Evolutionary conservation across 75 land plant genomes (phyloP).

Genomic region (Ceratopteris richardii): DNA sequence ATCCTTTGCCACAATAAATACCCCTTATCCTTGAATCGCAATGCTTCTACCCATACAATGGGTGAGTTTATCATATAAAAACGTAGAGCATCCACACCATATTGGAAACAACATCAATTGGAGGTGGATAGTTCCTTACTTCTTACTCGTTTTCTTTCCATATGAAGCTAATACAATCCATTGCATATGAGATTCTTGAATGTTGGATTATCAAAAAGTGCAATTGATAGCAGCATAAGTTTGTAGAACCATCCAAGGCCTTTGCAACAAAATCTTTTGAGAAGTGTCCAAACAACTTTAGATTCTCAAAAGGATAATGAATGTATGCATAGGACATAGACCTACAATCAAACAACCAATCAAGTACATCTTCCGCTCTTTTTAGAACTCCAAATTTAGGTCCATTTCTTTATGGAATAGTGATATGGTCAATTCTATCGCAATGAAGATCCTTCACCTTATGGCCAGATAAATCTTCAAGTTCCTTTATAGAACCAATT

Average conservation of each 20-base stretch:
- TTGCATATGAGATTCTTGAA: conserved; percentile 95
- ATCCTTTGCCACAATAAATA: conserved; percentile 85
- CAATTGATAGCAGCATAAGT: conserved; percentile 95
- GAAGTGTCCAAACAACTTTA: conserved; percentile 80
- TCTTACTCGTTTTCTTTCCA: conserved; percentile 99
- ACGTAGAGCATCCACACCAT: conserved; percentile 99
- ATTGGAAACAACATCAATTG: conserved; percentile 72
- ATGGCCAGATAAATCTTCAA: conserved; percentile 81
- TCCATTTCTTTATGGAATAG: conserved; percentile 85
- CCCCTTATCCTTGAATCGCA: conserved; percentile 83
- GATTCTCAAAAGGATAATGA: conserved; percentile 99
- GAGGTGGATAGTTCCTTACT: conserved; percentile 86
- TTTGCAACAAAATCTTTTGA: conserved; percentile 98
- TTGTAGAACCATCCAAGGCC: conserved; percentile 99
- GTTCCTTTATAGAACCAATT: conserved; percentile 72
- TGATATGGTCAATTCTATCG: conserved; percentile 85
- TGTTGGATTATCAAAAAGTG: conserved; percentile 92
- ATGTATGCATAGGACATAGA: conserved; percentile 99
- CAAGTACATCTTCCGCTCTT: conserved; percentile 97
- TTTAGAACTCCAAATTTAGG: conserved; percentile 77
- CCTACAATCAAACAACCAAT: conserved; percentile 99
- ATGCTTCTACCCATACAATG: conserved; percentile 86
- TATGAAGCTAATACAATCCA: conserved; percentile 95
- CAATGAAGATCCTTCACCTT: conserved; percentile 94
- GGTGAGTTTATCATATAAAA: conserved; percentile 96